Base-by-base conservation (phyloP, 2,329 filamentous ascomycete species). In the Pyrenochaeta sp. region DNA sequence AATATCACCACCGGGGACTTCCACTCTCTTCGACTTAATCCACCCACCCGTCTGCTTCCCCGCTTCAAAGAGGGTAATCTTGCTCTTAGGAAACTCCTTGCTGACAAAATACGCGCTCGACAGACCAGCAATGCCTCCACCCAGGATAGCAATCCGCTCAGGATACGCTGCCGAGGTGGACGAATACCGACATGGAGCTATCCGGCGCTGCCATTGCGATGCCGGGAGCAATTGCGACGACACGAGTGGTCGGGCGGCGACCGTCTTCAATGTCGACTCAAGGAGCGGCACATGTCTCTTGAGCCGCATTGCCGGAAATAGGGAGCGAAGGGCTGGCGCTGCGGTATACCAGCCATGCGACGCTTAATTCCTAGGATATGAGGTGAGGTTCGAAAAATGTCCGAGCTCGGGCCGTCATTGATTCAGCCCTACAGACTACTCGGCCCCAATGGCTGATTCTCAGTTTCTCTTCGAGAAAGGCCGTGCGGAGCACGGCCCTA, bases 1-100 rank as follows among this genome's bases (percentile, higher is more conserved):
- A 30, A 97, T 84, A 43, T 82, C 76, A 18, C 82, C 81, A 14
- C 86, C 90, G 32, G 83, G 81, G 9, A 90, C 84, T 1, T 84
- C 74, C 11, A 90, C 81, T 45, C 78, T 78, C 61, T 88, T 83
- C 1, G 90, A 92, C 58, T 87, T 79, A 35, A 98, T 81, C 93
- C 93, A 98, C 40, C 95, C 95, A 37, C 95, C 95, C 0, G 94
- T 74, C 17, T 86, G 82, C 18, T 84, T 72, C 23, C 81, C 83
- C 17, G 84, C 83, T 74, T 99, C 95, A 75, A 92, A 97, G 9
- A 99, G 71, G 0, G 90, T 95, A 67, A 99, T 87, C 45, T 87
- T 86, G 30, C 86, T 82, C 50, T 83, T 81, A 3, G 88, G 86
- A n/a, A 90, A 83, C 66, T 87, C 81, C 61, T 85, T 85, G 11